A percentile compares a stretch with the other conserved stretches of the same genome.
Evolutionary conservation across 2,329 filamentous ascomycete genomes (phyloP).

Genomic region (Beauveria scarabaeidicola): DNA sequence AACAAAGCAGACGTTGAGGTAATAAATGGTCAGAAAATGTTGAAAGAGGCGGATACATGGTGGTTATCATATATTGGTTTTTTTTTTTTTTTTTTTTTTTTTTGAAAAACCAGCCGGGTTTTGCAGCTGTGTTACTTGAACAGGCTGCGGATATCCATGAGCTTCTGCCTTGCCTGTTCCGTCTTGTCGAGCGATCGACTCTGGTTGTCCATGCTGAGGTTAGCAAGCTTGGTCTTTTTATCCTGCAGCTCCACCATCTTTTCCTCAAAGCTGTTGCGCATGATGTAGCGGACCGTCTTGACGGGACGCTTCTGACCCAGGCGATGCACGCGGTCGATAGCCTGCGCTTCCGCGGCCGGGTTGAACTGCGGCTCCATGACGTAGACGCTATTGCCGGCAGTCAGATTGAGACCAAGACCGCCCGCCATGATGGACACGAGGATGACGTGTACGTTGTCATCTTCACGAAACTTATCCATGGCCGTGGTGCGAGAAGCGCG

Average conservation of each 20-base stretch:
- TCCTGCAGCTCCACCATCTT: constrained; percentile 84
- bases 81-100: not conserved
- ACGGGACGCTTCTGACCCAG: constrained; percentile 86
- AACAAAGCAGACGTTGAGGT: not conserved
- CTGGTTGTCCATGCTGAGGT: constrained; percentile 68
- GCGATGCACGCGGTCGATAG: constrained; percentile 85
- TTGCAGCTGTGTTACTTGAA: constrained; percentile 35
- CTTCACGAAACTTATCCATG: constrained; percentile 68
- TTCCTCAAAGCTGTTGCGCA: constrained; percentile 85
- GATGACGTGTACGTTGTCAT: constrained; percentile 65
- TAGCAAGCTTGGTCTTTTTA: constrained; percentile 87
- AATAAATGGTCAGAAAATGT: not conserved
- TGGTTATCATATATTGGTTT: not conserved
- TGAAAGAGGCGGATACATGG: not conserved
- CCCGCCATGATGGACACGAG: constrained; percentile 89
- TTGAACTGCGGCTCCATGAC: constrained; percentile 99
- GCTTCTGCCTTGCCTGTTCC: constrained; percentile 50
- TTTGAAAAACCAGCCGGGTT: not conserved
- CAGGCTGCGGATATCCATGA: constrained; percentile 49
- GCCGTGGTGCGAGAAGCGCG: constrained; percentile 65
- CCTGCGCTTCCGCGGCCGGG: constrained; percentile 88
- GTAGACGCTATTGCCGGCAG: constrained; percentile 76
- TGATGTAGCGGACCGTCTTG: constrained; percentile 79
- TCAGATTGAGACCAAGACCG: constrained; percentile 85
- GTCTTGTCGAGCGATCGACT: constrained; percentile 44